A percentile compares a stretch with the other conserved stretches of the same genome.
phyloP scores from a whole-genome alignment of 2,329 filamentous ascomycete species.

The Botrytis aclada region DNA sequence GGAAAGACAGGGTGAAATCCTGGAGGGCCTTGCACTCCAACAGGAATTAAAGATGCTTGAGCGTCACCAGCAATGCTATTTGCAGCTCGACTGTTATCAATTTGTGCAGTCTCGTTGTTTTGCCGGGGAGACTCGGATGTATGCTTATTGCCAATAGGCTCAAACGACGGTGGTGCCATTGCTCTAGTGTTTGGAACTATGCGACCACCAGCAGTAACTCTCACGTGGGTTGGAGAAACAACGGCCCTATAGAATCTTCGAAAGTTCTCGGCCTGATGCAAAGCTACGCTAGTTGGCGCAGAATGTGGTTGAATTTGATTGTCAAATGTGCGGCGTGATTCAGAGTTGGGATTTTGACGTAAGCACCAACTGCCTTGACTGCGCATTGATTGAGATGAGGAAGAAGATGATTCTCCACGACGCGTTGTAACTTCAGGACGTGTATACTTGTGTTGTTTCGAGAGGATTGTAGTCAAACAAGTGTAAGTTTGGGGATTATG shows the following conservation, averaged over 20 bases:
- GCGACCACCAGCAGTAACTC: constrained; percentile 63
- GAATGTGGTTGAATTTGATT: constrained; percentile 44
- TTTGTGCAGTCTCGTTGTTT: not conserved
- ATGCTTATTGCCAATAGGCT: constrained; percentile 33
- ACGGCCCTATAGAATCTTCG: constrained; percentile 66
- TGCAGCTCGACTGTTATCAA: constrained; percentile 11
- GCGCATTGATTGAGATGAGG: constrained; percentile 18
- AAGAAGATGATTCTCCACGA: constrained; percentile 21
- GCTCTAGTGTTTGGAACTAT: constrained; percentile 63
- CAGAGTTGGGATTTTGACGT: constrained; percentile 33
- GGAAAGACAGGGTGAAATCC: constrained; percentile 25
- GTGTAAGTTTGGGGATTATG: constrained; percentile 27
- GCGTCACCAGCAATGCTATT: not conserved
- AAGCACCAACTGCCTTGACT: constrained; percentile 33
- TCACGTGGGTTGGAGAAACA: constrained; percentile 63
- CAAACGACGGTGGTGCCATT: constrained; percentile 30
- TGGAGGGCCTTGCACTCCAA: constrained; percentile 9
- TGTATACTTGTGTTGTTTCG: not conserved
- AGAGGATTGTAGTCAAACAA: constrained; percentile 20
- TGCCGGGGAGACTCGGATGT: constrained; percentile 27
- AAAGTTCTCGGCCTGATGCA: constrained; percentile 63
- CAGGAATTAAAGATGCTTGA: constrained; percentile 7
- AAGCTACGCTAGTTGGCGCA: constrained; percentile 50
- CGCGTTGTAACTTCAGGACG: constrained; percentile 8
- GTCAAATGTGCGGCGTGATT: constrained; percentile 33